Base-by-base conservation (phyloP, 140 eudicot genomes). In the Bidens hawaiensis region DNA sequence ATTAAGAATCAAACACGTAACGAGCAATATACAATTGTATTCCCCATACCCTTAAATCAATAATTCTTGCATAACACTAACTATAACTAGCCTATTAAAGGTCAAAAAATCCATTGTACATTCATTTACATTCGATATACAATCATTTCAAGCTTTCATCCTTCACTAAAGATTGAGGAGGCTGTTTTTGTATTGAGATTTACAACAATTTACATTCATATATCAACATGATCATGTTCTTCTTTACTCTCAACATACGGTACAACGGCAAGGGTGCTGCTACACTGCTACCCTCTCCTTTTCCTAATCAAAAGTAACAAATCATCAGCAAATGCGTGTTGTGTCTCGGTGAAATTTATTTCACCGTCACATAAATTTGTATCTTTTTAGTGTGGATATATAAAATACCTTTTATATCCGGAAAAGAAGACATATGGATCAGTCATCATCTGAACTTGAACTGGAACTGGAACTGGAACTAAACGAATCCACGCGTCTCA, bases 401-500 rank as follows among this genome's bases (percentile, higher is more conserved):
- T 34, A 34, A 45, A 15, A 62, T 63, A 72, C 72, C 71, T 65
- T 21, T 21, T 13, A 47, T 24, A n/a, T 33, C 42, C 61, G 19
- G 40, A 21, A 46, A 47, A 9, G 36, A 6, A 18, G 9, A 38
- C 17, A 40, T 66, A 27, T 48, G 68, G 38, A 36, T 65, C 47
- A 55, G 16, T 74, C 74, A 0, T 65, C 63, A 6, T 66, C 78
- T 74, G 69, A 74, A 65, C 41, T 49, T 58, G 68, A 73, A 52
- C 73, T 78, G 17, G n/a, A n/a, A n/a, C n/a, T n/a, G n/a, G n/a
- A n/a, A n/a, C n/a, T n/a, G n/a, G 95, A 86, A 61, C 90, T 76
- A 38, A 78, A 79, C 40, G 56, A 69, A 67, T 86, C 83, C 38
- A 68, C 34, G 26, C 90, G 87, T 50, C 87, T 62, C 50, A 74